These are phyloP conservation scores for Aspergillus amoenus DNA, from an alignment of 2,329 filamentous ascomycete species.

Conservation along the genomic window DNA sequence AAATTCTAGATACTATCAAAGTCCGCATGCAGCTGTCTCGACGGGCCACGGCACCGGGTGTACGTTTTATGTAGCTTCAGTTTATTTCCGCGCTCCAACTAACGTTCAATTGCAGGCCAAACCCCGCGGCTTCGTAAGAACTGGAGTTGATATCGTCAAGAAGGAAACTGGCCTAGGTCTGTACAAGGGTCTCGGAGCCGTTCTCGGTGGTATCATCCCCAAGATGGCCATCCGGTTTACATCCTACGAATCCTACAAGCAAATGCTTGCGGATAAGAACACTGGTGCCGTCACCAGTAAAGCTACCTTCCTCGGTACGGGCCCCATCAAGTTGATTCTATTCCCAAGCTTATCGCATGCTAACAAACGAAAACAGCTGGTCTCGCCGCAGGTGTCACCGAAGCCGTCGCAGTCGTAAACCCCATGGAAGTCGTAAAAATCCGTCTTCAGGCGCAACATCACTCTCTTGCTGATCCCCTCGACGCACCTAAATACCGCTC, in stretches of 20 bases:
- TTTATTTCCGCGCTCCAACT: not conserved
- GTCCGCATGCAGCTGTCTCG: conserved; percentile 98
- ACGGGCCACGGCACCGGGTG: conserved; percentile 76
- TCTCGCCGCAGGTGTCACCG: conserved; percentile 87
- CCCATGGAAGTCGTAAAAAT: conserved; percentile 99
- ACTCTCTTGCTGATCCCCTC: conserved; percentile 94
- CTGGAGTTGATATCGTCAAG: conserved; percentile 80
- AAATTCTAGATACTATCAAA: conserved; percentile 80
- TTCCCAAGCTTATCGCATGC: not conserved
- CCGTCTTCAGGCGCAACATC: conserved; percentile 93
- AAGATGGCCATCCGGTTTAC: conserved; percentile 99
- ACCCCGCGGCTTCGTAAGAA: conserved; percentile 82
- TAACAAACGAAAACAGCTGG: conserved; percentile 58
- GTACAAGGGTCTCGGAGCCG: conserved; percentile 97
- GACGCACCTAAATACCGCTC: conserved; percentile 97
- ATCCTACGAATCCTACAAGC: conserved; percentile 95
- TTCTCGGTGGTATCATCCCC: conserved; percentile 91
- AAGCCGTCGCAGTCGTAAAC: conserved; percentile 93
- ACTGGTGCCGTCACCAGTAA: conserved; percentile 68
- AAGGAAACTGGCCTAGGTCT: conserved; percentile 89
- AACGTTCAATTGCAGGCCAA: conserved; percentile 51
- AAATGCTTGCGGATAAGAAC: conserved; percentile 67
- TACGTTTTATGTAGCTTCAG: conserved; percentile 39
- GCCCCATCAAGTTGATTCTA: not conserved
- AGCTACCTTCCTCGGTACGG: conserved; percentile 68